Conservation (phyloP, 192 early-diverging fungal genomes). For the Gorgonomyces haynaldii region DNA sequence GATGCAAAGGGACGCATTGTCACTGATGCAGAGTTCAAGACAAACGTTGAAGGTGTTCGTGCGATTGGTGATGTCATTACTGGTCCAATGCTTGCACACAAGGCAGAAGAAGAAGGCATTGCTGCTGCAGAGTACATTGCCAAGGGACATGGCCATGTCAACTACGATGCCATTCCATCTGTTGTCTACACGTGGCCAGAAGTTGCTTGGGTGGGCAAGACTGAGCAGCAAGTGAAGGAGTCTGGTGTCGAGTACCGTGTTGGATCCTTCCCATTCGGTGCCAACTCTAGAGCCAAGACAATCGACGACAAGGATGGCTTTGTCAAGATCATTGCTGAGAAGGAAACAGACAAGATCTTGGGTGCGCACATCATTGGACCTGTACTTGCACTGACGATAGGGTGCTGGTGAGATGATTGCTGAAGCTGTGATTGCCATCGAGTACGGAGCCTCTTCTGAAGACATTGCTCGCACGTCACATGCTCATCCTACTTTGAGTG, state of each 20-base stretch:
- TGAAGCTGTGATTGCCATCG: conserved; percentile 92
- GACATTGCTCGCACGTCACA: conserved; percentile 96
- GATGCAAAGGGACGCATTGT: conserved; percentile 81
- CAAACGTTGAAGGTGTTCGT: conserved; percentile 74
- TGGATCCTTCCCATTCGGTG: conserved; percentile 88
- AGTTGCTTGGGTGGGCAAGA: conserved; percentile 97
- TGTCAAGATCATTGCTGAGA: conserved; percentile 94
- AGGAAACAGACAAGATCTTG: conserved; percentile 88
- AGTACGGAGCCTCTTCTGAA: conserved; percentile 96
- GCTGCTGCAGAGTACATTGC: conserved; percentile 90
- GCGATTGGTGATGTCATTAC: conserved; percentile 95
- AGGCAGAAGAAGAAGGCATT: conserved; percentile 99
- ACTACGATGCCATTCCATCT: conserved; percentile 95
- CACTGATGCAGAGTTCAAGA: conserved; percentile 76
- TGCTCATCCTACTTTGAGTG: conserved; percentile 91
- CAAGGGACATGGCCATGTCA: conserved; percentile 90
- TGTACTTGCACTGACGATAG: too few relatives aligned
- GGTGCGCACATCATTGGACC: conserved; percentile 98
- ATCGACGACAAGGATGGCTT: conserved; percentile 85
- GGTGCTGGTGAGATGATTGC: conserved; percentile 99
- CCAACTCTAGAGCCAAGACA: conserved; percentile 97
- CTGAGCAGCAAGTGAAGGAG: conserved; percentile 85
- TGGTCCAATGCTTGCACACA: conserved; percentile 99
- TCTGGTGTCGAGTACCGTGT: conserved; percentile 76
- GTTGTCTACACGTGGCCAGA: conserved; percentile 97